Evolutionary conservation across 2,329 filamentous ascomycete species (phyloP), one percentile per base, ranked within the genome.

Genomic region (Fusarium sp.): DNA sequence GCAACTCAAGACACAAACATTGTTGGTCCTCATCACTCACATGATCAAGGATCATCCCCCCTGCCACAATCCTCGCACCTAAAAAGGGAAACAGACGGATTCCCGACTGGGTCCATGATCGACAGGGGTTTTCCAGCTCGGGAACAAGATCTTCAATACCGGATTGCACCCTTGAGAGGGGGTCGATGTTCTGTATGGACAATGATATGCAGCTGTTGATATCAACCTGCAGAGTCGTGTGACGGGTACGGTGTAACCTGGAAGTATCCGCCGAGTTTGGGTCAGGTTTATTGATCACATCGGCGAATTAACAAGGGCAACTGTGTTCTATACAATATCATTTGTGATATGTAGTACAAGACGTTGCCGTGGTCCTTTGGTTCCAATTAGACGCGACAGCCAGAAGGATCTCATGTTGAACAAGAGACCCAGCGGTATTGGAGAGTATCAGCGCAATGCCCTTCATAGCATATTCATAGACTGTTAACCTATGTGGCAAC

Each of bases 31-130:
- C 3, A 30, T 27, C 4, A 15, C 52, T 56, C 56, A 17, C 38
- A 35, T 27, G 43, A 30, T 22, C 40, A 62, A 64, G 66, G 47
- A 72, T 50, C 43, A 37, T 12, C 43, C 37, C 35, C 69, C 70
- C 56, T 65, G 59, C 30, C 45, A 22, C 52, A 38, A 40, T 40
- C 57, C 14, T 17, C 56, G 17, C 15, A 22, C 27, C 38, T 14
- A 60, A 40, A 43, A 60, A 30, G 7, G 38, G 33, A 43, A 58
- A 40, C 56, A 35, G 38, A 4, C 20, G 59, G 40, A 27, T 25
- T 56, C 56, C 73, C 22, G 37, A 63, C 43, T 38, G 15, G 70
- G 59, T 38, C 38, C 43, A 45, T 65, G 75, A 76, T 77, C 73
- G 71, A 47, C 75, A 77, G 69, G 69, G 71, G 50, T 56, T 37